Conservation (phyloP, 2,329 filamentous ascomycete genomes). For the Botrytis fragariae region DNA sequence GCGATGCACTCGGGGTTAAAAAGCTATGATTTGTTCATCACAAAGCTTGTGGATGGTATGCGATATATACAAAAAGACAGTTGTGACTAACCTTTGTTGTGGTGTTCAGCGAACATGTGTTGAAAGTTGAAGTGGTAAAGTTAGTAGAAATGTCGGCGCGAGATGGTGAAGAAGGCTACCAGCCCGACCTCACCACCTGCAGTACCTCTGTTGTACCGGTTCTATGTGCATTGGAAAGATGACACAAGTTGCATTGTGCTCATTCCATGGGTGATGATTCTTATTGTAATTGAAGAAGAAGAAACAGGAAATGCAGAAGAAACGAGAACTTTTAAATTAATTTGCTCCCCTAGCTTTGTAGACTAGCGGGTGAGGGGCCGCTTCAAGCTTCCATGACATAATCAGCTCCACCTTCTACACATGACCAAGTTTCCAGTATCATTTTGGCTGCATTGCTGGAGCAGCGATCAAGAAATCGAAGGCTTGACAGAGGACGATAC, state of each 20-base stretch:
- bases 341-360: background rate
- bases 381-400: background rate
- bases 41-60: constrained; percentile 24
- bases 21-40: constrained; percentile 42
- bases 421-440: background rate
- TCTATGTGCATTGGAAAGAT: background rate
- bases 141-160: background rate
- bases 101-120: background rate
- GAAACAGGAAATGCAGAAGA: rapidly evolving
- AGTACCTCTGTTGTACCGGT: background rate
- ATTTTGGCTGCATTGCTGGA: background rate
- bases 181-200: background rate
- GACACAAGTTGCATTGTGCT: background rate
- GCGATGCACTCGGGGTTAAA: constrained; percentile 42
- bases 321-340: background rate
- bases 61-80: constrained; percentile 21
- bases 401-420: background rate
- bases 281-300: background rate
- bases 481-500: background rate
- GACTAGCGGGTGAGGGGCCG: background rate
- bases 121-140: background rate
- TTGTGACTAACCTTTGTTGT: constrained; percentile 30
- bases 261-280: background rate
- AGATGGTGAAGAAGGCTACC: background rate
- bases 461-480: background rate